Percentiles rank a stretch among this genome's conserved stretches.
phyloP scores from a whole-genome alignment of 2,329 filamentous ascomycete species.

The Cercospora canescens region DNA sequence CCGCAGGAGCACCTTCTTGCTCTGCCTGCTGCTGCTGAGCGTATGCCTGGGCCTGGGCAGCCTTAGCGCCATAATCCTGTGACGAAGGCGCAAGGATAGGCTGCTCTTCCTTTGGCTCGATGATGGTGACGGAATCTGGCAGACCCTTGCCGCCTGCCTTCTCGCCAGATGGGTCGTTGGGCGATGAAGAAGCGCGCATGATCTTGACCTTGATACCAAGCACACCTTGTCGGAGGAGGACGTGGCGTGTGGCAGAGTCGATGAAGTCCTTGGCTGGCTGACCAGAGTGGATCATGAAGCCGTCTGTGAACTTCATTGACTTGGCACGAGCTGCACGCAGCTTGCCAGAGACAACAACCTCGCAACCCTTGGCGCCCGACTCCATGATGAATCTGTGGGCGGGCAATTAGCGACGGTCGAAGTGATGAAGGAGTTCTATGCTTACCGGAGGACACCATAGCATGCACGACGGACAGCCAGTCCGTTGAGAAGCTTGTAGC shows the following conservation, averaged over 20 bases:
- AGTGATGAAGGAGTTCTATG: conserved; percentile 7
- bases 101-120: conserved; percentile 99
- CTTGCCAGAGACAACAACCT: conserved; percentile 99
- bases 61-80: conserved; percentile 99
- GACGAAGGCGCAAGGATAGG: conserved; percentile 91
- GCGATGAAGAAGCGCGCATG: conserved; percentile 81
- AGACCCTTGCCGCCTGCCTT: conserved; percentile 95
- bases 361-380: conserved; percentile 98
- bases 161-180: conserved; percentile 92
- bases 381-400: conserved; percentile 89
- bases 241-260: conserved; percentile 96
- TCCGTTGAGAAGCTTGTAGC: conserved; percentile 99
- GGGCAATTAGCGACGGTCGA: background rate
- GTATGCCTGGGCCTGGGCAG: conserved; percentile 61
- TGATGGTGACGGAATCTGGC: conserved; percentile 97
- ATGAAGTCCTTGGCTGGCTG: conserved; percentile 99
- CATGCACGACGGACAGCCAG: conserved; percentile 97
- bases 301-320: conserved; percentile 99
- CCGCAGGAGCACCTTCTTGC: conserved; percentile 24
- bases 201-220: conserved; percentile 99
- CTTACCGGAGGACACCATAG: conserved; percentile 83
- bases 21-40: conserved; percentile 58
- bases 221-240: conserved; percentile 99
- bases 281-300: conserved; percentile 99
- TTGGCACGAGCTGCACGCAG: conserved; percentile 98